Base-by-base conservation (phyloP, 306 rosid species). In the Dalbergia oliveri region DNA sequence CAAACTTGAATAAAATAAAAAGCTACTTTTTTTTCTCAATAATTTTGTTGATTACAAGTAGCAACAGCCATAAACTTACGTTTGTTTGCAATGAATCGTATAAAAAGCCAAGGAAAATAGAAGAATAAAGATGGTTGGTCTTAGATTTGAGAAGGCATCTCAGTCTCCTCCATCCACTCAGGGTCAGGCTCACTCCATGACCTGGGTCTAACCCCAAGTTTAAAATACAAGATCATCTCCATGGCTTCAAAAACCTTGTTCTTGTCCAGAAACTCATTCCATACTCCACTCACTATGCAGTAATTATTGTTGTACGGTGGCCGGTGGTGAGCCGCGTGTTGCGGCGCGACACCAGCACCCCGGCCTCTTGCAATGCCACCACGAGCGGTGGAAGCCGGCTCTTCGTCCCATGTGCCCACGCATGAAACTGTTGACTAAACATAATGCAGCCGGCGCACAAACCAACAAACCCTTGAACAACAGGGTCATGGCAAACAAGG, bases 361-460 rank as follows among this genome's bases (percentile, higher is more conserved):
- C 91, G 0, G 79, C 69, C 31, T 91, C 93, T 39, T 95, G 99
- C 84, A 95, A 53, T 0, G 86, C 90, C 73, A 83, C 88, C 72
- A 95, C 96, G 0, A 84, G 69, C 0, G 87, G 88, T 0, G 98
- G 97, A 70, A 95, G 94, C 78, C 87, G 85, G 78, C 98, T 93
- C 86, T 90, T 91, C 0, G 92, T 91, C 13, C 90, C 88, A 9
- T 95, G 99, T 9, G 99, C 94, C 99, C 99, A 95, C 8, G 98
- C 96, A 72, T 95, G 99, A 68, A 95, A 95, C 64, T 95, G 99
- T 64, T 95, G 99, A 87, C 97, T 95, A 26, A 95, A 95, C 97
- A 95, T 93, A 61, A 93, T 93, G 89, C 94, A 90, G 12, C 93
- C 92, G 0, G 97, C 65, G 61, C 83, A 93, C 81, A 84, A 26